A percentile compares a stretch with the other conserved stretches of the same genome.
phyloP scores from a whole-genome alignment of 768 basidiomycete species.

The Lentinula edodes region DNA sequence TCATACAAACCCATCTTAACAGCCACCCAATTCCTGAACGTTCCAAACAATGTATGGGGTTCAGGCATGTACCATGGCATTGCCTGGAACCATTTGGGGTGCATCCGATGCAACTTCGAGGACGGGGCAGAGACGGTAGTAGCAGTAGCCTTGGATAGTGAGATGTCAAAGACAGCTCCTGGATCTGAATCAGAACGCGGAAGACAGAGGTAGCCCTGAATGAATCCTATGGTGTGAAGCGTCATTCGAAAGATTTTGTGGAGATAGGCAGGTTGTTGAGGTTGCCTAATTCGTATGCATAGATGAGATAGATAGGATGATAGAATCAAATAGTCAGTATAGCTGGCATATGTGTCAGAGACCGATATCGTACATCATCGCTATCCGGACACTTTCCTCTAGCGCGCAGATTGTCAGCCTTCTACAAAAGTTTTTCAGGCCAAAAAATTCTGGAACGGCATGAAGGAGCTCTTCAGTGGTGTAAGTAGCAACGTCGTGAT shows the following conservation, averaged over 20 bases:
- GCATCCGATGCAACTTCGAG: not conserved
- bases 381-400: slow-evolving; percentile 38
- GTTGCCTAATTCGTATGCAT: slow-evolving; percentile 23
- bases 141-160: slow-evolving; percentile 2
- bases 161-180: slow-evolving; percentile 9
- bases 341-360: not conserved
- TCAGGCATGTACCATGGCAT: slow-evolving; percentile 45
- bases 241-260: slow-evolving; percentile 18
- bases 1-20: slow-evolving; percentile 29
- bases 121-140: not conserved
- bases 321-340: not conserved
- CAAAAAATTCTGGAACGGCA: slow-evolving; percentile 29
- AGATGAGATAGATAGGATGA: not conserved
- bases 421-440: slow-evolving; percentile 29
- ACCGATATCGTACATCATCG: slow-evolving; percentile 34
- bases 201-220: slow-evolving; percentile 33
- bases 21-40: slow-evolving; percentile 22
- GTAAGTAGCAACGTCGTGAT: slow-evolving; percentile 30
- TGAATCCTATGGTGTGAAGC: slow-evolving; percentile 21
- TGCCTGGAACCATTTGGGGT: slow-evolving; percentile 20
- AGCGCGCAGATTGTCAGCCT: slow-evolving; percentile 30
- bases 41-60: slow-evolving; percentile 19
- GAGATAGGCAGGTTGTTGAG: slow-evolving; percentile 28
- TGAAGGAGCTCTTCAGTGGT: slow-evolving; percentile 38
- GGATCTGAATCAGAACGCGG: slow-evolving; percentile 24